A percentile compares a stretch with the other conserved stretches of the same genome.
Evolutionary conservation across 164 flowering plant species (phyloP).

Genomic region (Umbilicus rupestris): DNA sequence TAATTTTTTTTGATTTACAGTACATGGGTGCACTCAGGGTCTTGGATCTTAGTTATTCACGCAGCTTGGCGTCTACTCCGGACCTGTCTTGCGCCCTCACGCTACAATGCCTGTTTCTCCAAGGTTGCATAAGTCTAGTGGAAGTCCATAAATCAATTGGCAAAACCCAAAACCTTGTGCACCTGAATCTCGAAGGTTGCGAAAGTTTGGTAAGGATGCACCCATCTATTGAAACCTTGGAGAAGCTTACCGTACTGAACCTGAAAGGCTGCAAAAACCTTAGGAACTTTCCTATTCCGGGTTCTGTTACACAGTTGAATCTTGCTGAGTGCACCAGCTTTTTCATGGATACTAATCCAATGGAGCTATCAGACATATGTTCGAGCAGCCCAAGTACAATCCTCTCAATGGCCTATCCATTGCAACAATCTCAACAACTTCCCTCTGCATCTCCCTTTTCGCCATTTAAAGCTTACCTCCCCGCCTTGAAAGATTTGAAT

Average conservation of each 20-base stretch:
- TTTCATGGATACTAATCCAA: not conserved
- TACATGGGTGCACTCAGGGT: not conserved
- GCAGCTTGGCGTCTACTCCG: not conserved
- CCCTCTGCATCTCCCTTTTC: not conserved
- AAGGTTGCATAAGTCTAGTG: not conserved
- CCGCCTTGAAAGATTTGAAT: not conserved
- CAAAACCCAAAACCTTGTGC: not conserved
- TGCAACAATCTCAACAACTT: too few relatives aligned
- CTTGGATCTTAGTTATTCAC: not conserved
- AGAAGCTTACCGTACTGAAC: not conserved
- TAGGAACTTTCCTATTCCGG: not conserved
- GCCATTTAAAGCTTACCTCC: not conserved
- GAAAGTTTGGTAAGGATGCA: not conserved
- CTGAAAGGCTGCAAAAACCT: not conserved
- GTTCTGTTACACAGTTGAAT: not conserved
- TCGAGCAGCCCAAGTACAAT: not conserved
- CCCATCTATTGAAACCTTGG: not conserved
- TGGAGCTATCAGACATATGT: not conserved
- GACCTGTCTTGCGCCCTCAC: not conserved
- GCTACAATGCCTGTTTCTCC: not conserved
- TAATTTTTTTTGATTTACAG: not conserved
- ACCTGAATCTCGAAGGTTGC: not conserved
- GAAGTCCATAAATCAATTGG: not conserved
- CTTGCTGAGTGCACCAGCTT: not conserved
- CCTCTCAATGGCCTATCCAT: not conserved